Percentiles rank a stretch among this genome's conserved stretches.
phyloP scores from a whole-genome alignment of 805 yeast species.

The Ogataea populi-albae region DNA sequence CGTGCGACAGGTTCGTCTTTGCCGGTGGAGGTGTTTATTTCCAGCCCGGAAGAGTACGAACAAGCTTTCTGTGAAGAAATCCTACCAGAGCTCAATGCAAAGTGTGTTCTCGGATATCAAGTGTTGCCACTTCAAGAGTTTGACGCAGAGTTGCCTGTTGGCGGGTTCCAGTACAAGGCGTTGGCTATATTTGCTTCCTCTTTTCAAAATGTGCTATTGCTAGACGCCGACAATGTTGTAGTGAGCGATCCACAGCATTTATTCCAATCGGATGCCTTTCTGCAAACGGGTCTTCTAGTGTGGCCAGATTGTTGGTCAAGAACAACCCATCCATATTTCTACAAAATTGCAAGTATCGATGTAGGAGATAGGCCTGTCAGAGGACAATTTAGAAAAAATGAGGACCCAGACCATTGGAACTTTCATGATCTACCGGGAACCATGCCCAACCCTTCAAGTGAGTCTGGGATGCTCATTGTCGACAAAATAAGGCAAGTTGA shows the following conservation, averaged over 20 bases:
- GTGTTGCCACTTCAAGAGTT: slow-evolving; percentile 30
- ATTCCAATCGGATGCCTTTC: slow-evolving; percentile 42
- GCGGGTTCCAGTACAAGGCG: slow-evolving; percentile 52
- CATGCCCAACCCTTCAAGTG: slow-evolving; percentile 64
- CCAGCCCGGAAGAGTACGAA: slow-evolving; percentile 44
- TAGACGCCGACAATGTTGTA: slow-evolving; percentile 54
- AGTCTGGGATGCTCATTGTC: slow-evolving; percentile 65
- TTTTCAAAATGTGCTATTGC: slow-evolving; percentile 45
- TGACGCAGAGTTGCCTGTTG: slow-evolving; percentile 28
- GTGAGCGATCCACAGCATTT: slow-evolving; percentile 42
- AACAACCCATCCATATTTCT: slow-evolving; percentile 59
- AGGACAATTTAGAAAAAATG: slow-evolving; percentile 26
- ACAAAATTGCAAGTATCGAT: slow-evolving; percentile 48
- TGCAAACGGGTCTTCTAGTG: slow-evolving; percentile 43
- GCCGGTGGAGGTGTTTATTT: slow-evolving; percentile 52
- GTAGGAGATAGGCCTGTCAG: slow-evolving; percentile 37
- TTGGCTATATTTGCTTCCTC: slow-evolving; percentile 45
- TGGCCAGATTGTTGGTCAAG: slow-evolving; percentile 78
- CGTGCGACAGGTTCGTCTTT: slow-evolving; percentile 42
- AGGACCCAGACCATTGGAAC: slow-evolving; percentile 32
- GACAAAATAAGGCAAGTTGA: slow-evolving; percentile 54
- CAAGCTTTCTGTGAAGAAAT: slow-evolving; percentile 40
- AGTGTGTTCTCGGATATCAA: slow-evolving; percentile 41
- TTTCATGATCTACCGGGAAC: slow-evolving; percentile 64
- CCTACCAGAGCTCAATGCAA: slow-evolving; percentile 43